These are phyloP conservation scores for Tulasnella sp. DNA, from an alignment of 768 basidiomycete genomes.

Conservation along the genomic window DNA sequence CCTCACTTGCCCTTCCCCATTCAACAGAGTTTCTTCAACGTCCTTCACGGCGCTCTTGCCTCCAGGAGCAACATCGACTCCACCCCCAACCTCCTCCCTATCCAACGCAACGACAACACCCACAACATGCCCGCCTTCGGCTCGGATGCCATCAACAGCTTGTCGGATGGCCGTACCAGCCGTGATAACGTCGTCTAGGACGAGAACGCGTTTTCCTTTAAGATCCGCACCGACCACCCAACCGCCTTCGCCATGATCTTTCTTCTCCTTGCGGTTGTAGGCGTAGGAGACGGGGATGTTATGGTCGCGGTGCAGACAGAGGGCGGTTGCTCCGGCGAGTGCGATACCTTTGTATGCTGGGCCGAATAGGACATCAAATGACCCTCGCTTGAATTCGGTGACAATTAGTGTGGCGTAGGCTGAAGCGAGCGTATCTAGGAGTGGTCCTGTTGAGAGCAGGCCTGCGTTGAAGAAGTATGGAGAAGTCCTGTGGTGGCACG, in stretches of 20 bases:
- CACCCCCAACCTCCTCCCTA: constrained; percentile 69
- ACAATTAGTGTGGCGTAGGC: constrained; percentile 80
- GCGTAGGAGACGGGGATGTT: constrained; percentile 64
- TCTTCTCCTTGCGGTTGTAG: constrained; percentile 91
- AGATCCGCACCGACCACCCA: constrained; percentile 77
- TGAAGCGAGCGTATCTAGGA: constrained; percentile 62
- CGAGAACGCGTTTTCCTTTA: constrained; percentile 69
- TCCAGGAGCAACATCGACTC: constrained; percentile 24
- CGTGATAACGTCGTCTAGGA: constrained; percentile 96
- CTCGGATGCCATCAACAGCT: constrained; percentile 62
- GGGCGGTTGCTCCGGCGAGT: constrained; percentile 74
- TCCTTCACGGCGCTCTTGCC: constrained; percentile 64
- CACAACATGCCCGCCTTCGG: constrained; percentile 67
- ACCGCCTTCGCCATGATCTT: constrained; percentile 95
- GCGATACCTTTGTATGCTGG: constrained; percentile 98
- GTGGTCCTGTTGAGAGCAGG: constrained; percentile 70
- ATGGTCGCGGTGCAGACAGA: constrained; percentile 60
- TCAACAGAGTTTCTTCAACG: constrained; percentile 55
- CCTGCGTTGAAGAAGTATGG: constrained; percentile 99
- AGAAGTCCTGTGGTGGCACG: constrained; percentile 37
- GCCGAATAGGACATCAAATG: constrained; percentile 82
- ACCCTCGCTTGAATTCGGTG: constrained; percentile 28
- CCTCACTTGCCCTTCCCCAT: constrained; percentile 55
- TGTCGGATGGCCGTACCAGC: constrained; percentile 79
- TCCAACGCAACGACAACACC: constrained; percentile 85